Base-by-base conservation (phyloP, 108 stramenopile species). In the Parmales sp. region DNA sequence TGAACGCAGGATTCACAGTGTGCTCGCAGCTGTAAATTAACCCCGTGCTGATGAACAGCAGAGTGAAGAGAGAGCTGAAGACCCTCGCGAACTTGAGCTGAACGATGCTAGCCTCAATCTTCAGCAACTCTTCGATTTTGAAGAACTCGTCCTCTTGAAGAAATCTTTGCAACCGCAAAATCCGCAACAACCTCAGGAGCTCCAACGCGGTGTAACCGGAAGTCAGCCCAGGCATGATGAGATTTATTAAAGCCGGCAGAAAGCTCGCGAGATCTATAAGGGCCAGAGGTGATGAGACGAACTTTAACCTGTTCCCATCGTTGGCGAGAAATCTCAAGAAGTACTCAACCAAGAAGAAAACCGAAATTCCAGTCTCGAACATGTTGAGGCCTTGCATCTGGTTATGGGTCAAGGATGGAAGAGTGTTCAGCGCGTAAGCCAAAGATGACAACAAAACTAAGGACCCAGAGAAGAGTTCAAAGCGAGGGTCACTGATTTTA, bases 11-110 rank as follows among this genome's bases (percentile, higher is more conserved):
- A 80, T 91, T 91, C 23, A 78, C 80, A 11, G 68, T 72, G 51
- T 88, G 82, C 65, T 91, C 90, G 5, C 82, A 78, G 8, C 81
- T 79, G 66, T 91, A 91, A 23, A 88, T 91, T 34, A 91, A 68
- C 23, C 90, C 90, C 1, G 88, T 80, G 7, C 78, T 64, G 0
- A 91, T 84, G 65, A 83, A 85, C 39, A 84, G 69, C 23, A 91
- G 64, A 0, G 90, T 91, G 48, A 84, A 87, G 20, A 91, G 67
- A 8, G 81, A 77, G 11, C 86, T 65, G 26, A 87, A 38, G 0
- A 91, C 87, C 11, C 90, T 36, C 7, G 90, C 86, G 72, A 91
- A 72, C 54, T 91, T 79, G 13, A 91, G 74, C 70, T 90, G 83
- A 64, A 83, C 76, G 45, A 74, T 81, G 31, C 7, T 65, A 2